phyloP scores from a whole-genome alignment of 345 rosid genomes.

The Jatropha curcas region DNA sequence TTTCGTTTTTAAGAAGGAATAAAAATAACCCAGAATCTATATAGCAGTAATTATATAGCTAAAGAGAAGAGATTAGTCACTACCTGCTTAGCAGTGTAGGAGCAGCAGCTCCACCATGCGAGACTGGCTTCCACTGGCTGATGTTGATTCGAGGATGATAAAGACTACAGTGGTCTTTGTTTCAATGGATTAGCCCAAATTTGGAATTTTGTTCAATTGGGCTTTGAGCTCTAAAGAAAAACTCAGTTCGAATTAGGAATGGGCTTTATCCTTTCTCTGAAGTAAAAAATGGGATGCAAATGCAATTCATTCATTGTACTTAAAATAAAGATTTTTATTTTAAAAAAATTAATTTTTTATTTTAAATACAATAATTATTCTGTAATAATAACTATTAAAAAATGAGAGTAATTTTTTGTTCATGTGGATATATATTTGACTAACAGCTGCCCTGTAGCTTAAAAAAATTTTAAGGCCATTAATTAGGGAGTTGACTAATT shows the following conservation, averaged over 20 bases:
- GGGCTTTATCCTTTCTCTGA: no score
- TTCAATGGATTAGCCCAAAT: not conserved
- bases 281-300: no score
- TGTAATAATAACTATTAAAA: no score
- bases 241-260: no score
- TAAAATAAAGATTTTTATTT: no score
- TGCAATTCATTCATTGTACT: no score
- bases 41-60: not conserved
- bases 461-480: not conserved
- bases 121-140: not conserved
- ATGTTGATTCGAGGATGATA: not conserved
- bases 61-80: not conserved
- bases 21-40: not conserved
- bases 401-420: no score
- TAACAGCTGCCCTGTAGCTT: conserved; percentile 7
- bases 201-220: not conserved
- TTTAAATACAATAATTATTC: no score
- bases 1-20: not conserved
- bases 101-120: not conserved
- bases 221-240: not conserved
- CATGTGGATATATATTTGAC: no score
- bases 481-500: not conserved
- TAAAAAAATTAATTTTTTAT: no score
- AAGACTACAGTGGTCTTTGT: not conserved
- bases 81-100: conserved; percentile 1